A percentile compares a stretch with the other conserved stretches of the same genome.
Conservation (phyloP, 2,329 filamentous ascomycete species). For the Cercospora sojina region DNA sequence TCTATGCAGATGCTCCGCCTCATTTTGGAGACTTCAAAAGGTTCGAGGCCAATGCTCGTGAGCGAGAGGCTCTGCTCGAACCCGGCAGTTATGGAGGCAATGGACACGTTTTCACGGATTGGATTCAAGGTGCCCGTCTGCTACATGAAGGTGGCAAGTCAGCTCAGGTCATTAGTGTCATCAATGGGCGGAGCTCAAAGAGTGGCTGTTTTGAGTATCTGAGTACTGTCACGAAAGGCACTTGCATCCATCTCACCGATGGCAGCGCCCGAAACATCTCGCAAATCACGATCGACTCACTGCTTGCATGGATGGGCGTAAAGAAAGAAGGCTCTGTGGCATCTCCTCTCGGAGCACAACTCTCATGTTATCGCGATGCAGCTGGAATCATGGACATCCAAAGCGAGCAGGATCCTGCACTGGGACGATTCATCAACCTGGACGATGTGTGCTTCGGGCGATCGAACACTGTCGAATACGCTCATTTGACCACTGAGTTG, state of each 20-base stretch:
- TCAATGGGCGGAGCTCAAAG: not conserved
- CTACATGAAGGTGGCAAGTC: conserved; percentile 15
- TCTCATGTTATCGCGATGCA: conserved; percentile 7
- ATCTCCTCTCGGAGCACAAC: not conserved
- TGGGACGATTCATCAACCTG: not conserved
- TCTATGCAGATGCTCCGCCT: conserved; percentile 20
- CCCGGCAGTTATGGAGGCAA: conserved; percentile 16
- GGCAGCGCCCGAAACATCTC: conserved; percentile 15
- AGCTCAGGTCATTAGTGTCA: conserved; percentile 16
- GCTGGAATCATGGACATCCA: not conserved
- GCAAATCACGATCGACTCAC: conserved; percentile 17
- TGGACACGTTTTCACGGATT: conserved; percentile 18
- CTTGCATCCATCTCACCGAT: conserved; percentile 9
- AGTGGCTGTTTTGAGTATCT: conserved; percentile 13
- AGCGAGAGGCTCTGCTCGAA: conserved; percentile 8
- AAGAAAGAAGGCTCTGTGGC: conserved; percentile 12
- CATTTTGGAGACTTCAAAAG: conserved; percentile 4
- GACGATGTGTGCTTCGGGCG: not conserved
- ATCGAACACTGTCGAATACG: not conserved
- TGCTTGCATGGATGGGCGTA: conserved; percentile 21
- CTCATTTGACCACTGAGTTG: not conserved
- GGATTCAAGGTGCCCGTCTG: conserved; percentile 10
- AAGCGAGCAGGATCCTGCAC: conserved; percentile 3
- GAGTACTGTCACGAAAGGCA: conserved; percentile 8
- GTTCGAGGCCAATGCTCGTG: not conserved